A percentile compares a stretch with the other conserved stretches of the same genome.
Conservation (phyloP, 2,329 filamentous ascomycete genomes). For the Pochonia chlamydosporia region DNA sequence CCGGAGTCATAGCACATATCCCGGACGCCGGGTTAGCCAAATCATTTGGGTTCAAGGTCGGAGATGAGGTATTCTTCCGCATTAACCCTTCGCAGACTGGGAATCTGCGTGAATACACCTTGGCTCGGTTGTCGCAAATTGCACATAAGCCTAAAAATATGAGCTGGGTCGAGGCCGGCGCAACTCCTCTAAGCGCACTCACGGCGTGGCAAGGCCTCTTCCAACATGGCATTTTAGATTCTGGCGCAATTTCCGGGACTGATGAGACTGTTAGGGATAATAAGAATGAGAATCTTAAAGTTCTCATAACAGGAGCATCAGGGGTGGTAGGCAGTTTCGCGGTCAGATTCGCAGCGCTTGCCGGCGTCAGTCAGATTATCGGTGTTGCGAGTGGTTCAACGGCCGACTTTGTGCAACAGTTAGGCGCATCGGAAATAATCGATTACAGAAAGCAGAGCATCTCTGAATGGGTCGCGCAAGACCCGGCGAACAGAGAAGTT, state of each 20-base stretch:
- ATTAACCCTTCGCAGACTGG: constrained; percentile 18
- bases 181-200: constrained; percentile 30
- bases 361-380: constrained; percentile 26
- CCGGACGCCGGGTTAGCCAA: constrained; percentile 6
- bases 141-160: constrained; percentile 24
- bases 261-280: neutral
- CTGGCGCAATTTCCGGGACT: constrained; percentile 13
- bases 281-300: constrained; percentile 19
- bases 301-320: constrained; percentile 30
- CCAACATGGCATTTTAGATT: constrained; percentile 22
- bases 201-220: constrained; percentile 35
- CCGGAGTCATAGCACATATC: constrained; percentile 25
- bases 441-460: constrained; percentile 24
- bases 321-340: constrained; percentile 32
- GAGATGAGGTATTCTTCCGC: constrained; percentile 25
- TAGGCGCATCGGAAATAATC: constrained; percentile 29
- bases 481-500: constrained; percentile 17
- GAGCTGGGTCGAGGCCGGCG: constrained; percentile 26
- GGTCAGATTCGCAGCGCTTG: constrained; percentile 28
- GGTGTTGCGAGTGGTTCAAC: constrained; percentile 22
- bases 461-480: constrained; percentile 22
- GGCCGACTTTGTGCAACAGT: constrained; percentile 17
- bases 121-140: constrained; percentile 23
- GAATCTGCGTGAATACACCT: constrained; percentile 22
- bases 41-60: constrained; percentile 22